A percentile compares a stretch with the other conserved stretches of the same genome.
Conservation (phyloP, 2,329 filamentous ascomycete species). For the Aspergillus tanneri region DNA sequence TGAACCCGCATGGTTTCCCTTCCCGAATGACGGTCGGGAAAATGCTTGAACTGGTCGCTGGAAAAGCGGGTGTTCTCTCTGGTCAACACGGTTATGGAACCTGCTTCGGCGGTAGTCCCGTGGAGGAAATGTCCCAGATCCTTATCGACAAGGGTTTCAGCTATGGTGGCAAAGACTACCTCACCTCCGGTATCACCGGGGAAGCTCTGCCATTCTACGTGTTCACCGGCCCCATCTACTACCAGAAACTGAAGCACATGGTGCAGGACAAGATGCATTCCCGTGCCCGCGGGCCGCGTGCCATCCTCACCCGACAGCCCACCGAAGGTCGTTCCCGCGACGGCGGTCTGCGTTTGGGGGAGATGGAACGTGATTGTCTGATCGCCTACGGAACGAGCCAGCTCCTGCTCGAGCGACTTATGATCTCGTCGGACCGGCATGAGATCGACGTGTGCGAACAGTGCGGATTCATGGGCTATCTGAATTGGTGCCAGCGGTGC, state of each 20-base stretch:
- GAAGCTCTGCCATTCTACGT: conserved; percentile 93
- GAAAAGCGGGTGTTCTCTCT: conserved; percentile 85
- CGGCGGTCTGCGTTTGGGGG: conserved; percentile 87
- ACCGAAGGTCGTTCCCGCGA: conserved; percentile 93
- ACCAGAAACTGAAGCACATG: conserved; percentile 99
- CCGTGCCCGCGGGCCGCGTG: conserved; percentile 81
- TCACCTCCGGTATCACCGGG: conserved; percentile 92
- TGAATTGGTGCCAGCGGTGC: conserved; percentile 92
- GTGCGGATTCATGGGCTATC: conserved; percentile 93
- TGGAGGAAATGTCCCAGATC: conserved; percentile 84
- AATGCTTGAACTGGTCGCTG: conserved; percentile 89
- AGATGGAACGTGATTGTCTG: conserved; percentile 98
- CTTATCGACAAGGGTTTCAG: conserved; percentile 87
- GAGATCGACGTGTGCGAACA: conserved; percentile 90
- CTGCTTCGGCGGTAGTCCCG: conserved; percentile 77
- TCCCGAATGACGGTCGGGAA: conserved; percentile 99
- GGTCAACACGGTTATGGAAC: conserved; percentile 89
- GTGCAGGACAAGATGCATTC: conserved; percentile 99
- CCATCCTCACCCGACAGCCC: conserved; percentile 89
- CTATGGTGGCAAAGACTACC: conserved; percentile 95
- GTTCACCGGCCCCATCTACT: conserved; percentile 98
- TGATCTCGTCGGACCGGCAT: conserved; percentile 90
- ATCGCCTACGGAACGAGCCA: conserved; percentile 96
- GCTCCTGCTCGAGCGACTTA: conserved; percentile 84
- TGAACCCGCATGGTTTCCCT: conserved; percentile 99